phyloP scores from a whole-genome alignment of 2,329 filamentous ascomycete genomes.

The Chrysoporthe deuterocubensis region DNA sequence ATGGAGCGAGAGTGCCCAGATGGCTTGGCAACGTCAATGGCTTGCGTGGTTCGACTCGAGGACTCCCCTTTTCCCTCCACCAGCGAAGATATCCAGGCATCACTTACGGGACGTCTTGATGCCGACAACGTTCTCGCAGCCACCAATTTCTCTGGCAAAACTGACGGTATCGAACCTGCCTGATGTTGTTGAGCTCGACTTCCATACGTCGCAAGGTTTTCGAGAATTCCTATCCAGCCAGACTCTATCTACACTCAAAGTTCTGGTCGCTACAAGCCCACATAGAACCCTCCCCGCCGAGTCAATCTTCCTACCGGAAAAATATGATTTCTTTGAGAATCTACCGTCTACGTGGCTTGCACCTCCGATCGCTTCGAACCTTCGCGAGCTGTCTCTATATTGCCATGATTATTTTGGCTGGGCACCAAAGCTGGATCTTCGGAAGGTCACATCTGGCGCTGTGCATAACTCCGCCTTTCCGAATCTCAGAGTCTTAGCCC shows the following conservation, averaged over 20 bases:
- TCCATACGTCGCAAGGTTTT: conserved; percentile 1
- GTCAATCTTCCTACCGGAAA: conserved; percentile 2
- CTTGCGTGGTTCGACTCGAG: background rate
- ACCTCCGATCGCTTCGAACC: conserved; percentile 24
- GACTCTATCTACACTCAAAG: conserved; percentile 1
- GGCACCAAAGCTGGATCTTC: conserved; percentile 44
- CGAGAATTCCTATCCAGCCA: conserved; percentile 1
- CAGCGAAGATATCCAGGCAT: background rate
- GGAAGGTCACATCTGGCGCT: conserved; percentile 20
- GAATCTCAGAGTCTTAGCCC: conserved; percentile 42
- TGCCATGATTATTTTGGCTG: conserved; percentile 44
- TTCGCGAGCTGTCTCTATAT: conserved; percentile 46
- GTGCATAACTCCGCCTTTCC: conserved; percentile 38
- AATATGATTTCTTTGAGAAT: conserved; percentile 30
- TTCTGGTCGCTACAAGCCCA: background rate
- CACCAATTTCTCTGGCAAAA: background rate
- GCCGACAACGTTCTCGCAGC: background rate
- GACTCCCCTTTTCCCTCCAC: background rate
- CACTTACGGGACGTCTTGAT: background rate
- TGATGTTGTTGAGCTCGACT: conserved; percentile 3
- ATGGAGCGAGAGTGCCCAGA: background rate
- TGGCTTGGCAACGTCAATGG: background rate
- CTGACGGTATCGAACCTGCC: conserved; percentile 22
- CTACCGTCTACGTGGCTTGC: conserved; percentile 34
- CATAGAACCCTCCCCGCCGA: background rate